Conservation (phyloP, 441 rosid species). For the Geranium incanum region DNA sequence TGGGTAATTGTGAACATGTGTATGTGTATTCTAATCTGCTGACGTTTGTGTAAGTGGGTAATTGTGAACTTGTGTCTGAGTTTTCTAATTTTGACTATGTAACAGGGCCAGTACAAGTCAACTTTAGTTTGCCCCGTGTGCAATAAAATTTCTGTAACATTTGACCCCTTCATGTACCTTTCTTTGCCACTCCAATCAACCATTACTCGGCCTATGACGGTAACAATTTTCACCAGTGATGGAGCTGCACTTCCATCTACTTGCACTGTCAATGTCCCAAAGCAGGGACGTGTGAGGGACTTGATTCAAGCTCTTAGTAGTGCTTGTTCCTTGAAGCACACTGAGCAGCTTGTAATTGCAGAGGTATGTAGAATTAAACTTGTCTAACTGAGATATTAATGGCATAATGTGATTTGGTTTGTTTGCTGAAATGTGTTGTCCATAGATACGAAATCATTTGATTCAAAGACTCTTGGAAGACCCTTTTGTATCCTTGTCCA, state of each 20-base stretch:
- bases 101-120: constrained; percentile 73
- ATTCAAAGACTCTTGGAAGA: constrained; percentile 58
- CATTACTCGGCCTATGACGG: constrained; percentile 51
- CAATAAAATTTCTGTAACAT: constrained; percentile 56
- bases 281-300: constrained; percentile 64
- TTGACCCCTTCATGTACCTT: constrained; percentile 71
- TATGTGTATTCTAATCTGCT: background rate
- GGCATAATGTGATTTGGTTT: constrained; percentile 9
- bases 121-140: constrained; percentile 69
- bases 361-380: constrained; percentile 41
- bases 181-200: constrained; percentile 68
- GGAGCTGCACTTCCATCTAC: constrained; percentile 42
- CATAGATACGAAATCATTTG: constrained; percentile 47
- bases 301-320: constrained; percentile 43
- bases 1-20: background rate
- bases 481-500: constrained; percentile 51
- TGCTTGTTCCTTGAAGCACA: constrained; percentile 53
- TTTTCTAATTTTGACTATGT: constrained; percentile 15
- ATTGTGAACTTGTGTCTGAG: background rate
- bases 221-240: constrained; percentile 49
- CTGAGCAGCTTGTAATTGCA: constrained; percentile 59
- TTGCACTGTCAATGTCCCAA: constrained; percentile 49
- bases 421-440: constrained; percentile 8
- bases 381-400: background rate
- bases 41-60: background rate